These are phyloP conservation scores for Fusarium hainanense DNA, from an alignment of 2,329 filamentous ascomycete genomes.

Conservation along the genomic window DNA sequence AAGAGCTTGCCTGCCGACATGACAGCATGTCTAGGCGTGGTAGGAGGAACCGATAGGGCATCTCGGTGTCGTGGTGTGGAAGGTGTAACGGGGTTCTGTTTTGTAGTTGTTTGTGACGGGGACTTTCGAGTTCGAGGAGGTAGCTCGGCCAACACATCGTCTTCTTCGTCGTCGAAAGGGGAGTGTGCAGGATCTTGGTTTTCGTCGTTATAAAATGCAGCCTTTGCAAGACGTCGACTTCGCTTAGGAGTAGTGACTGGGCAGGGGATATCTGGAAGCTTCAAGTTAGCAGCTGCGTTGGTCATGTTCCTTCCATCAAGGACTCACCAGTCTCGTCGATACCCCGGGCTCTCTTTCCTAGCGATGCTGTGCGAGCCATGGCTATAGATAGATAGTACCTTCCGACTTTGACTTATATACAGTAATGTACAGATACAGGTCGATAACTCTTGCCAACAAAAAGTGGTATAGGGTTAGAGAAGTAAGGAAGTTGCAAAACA, in stretches of 20 bases:
- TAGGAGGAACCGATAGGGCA: constrained; percentile 75
- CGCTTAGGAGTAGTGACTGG: constrained; percentile 57
- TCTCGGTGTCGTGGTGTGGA: constrained; percentile 83
- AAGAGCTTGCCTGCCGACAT: constrained; percentile 79
- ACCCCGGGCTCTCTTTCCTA: constrained; percentile 52
- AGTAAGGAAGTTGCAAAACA: constrained; percentile 32
- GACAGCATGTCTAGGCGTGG: constrained; percentile 86
- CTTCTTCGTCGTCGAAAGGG: constrained; percentile 55
- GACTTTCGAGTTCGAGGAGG: constrained; percentile 46
- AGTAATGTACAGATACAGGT: constrained; percentile 23
- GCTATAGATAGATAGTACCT: constrained; percentile 19
- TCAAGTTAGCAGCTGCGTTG: constrained; percentile 31
- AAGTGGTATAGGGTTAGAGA: constrained; percentile 26
- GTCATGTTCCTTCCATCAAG: constrained; percentile 7
- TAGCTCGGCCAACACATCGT: constrained; percentile 53
- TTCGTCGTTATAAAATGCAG: constrained; percentile 70
- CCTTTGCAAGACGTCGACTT: constrained; percentile 56
- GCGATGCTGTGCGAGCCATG: constrained; percentile 46
- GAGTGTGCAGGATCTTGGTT: constrained; percentile 64
- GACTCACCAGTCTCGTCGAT: constrained; percentile 48
- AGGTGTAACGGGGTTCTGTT: constrained; percentile 70
- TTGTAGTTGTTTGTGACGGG: constrained; percentile 48
- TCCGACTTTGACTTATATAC: constrained; percentile 22
- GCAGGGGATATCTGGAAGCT: constrained; percentile 38
- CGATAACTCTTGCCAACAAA: constrained; percentile 39